These are phyloP conservation scores for Exserohilum turcica DNA, from an alignment of 2,329 filamentous ascomycete genomes.

Conservation along the genomic window DNA sequence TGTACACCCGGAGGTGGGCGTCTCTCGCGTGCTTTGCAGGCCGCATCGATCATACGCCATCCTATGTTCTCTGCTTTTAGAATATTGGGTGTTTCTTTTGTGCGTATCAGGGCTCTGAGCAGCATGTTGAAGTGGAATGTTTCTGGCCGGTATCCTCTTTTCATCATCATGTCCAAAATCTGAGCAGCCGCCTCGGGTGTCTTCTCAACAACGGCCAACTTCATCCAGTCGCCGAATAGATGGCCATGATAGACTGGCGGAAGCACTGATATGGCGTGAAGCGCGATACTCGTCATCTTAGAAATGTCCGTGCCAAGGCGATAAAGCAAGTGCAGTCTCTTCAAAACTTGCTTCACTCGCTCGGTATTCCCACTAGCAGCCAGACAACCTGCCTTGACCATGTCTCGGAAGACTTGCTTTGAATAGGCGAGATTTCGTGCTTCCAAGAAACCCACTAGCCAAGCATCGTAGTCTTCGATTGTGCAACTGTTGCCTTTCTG, in stretches of 20 bases:
- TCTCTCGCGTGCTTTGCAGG: conserved; percentile 8
- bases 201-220: conserved; percentile 73
- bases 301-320: conserved; percentile 36
- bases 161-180: conserved; percentile 77
- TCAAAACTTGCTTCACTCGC: conserved; percentile 27
- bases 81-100: conserved; percentile 21
- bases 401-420: conserved; percentile 80
- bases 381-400: conserved; percentile 68
- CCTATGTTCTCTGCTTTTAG: conserved; percentile 44
- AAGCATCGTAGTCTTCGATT: conserved; percentile 76
- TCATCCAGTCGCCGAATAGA: conserved; percentile 88
- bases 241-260: conserved; percentile 70
- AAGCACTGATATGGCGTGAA: conserved; percentile 56
- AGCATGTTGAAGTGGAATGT: conserved; percentile 81
- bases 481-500: conserved; percentile 64
- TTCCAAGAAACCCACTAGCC: conserved; percentile 72
- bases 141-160: conserved; percentile 69
- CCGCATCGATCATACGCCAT: conserved; percentile 44
- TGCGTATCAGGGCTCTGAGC: conserved; percentile 75
- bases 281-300: conserved; percentile 36
- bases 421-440: conserved; percentile 69
- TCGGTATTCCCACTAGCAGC: conserved; percentile 49
- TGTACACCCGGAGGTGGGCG: background rate
- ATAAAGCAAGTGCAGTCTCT: conserved; percentile 35
- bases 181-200: conserved; percentile 67